Conservation (phyloP, 306 rosid genomes). For the Calophaca sinica region DNA sequence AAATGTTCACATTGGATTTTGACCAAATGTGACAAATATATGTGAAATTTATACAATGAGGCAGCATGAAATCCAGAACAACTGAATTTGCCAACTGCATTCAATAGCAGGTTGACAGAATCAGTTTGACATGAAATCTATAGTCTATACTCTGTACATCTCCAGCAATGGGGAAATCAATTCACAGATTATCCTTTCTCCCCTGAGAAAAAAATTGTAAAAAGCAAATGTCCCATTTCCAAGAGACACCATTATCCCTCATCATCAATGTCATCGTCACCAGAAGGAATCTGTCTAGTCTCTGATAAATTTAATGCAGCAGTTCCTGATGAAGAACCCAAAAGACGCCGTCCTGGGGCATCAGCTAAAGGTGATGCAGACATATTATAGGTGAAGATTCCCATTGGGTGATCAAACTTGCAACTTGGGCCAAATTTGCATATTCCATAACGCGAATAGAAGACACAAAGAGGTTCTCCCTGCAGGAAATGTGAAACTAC, state of each 20-base stretch:
- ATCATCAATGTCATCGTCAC: conserved; percentile 74
- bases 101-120: conserved; percentile 62
- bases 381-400: conserved; percentile 76
- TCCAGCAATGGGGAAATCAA: conserved; percentile 78
- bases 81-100: conserved; percentile 66
- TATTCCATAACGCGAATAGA: conserved; percentile 95
- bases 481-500: conserved; percentile 50
- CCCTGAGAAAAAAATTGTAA: conserved; percentile 72
- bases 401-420: conserved; percentile 99
- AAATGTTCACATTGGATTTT: conserved; percentile 78
- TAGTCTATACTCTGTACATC: conserved; percentile 84
- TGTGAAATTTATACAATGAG: conserved; percentile 80
- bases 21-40: conserved; percentile 76
- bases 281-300: conserved; percentile 78
- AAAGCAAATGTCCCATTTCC: conserved; percentile 57
- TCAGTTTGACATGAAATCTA: conserved; percentile 62
- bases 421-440: conserved; percentile 99
- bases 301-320: conserved; percentile 84
- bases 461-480: conserved; percentile 95
- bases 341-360: conserved; percentile 66
- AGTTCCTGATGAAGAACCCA: conserved; percentile 81
- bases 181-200: conserved; percentile 80
- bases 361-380: conserved; percentile 72
- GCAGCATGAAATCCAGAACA: conserved; percentile 71
- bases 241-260: conserved; percentile 67